A percentile compares a stretch with the other conserved stretches of the same genome.
These are phyloP conservation scores for Saturnispora silvae DNA, from an alignment of 805 yeast species.

Conservation along the genomic window DNA sequence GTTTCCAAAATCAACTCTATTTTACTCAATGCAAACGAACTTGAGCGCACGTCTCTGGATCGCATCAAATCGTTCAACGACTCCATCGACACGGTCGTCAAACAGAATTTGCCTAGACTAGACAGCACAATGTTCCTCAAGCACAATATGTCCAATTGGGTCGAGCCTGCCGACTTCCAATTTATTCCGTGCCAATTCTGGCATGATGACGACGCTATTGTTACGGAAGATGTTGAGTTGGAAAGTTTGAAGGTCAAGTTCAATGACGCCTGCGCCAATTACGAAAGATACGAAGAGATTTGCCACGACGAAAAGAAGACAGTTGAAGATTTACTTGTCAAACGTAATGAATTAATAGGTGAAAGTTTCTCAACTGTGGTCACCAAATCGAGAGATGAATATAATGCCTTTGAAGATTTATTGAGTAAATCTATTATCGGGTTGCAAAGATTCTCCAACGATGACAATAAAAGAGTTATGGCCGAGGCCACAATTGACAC, in stretches of 20 bases:
- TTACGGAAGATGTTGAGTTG: slow-evolving; percentile 47
- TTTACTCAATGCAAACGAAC: slow-evolving; percentile 46
- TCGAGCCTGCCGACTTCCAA: slow-evolving; percentile 75
- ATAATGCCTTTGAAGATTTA: slow-evolving; percentile 37
- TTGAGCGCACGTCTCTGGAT: slow-evolving; percentile 44
- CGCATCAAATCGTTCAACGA: slow-evolving; percentile 36
- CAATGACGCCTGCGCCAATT: slow-evolving; percentile 30
- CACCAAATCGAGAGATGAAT: slow-evolving; percentile 28
- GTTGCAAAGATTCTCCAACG: slow-evolving; percentile 53
- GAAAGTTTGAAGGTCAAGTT: slow-evolving; percentile 44
- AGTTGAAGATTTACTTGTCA: slow-evolving; percentile 31
- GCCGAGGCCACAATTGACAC: slow-evolving; percentile 86
- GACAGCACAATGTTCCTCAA: slow-evolving; percentile 89
- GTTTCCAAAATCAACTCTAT: slow-evolving; percentile 62
- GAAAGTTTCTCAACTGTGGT: slow-evolving; percentile 29
- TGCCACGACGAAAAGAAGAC: slow-evolving; percentile 41
- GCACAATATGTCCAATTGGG: slow-evolving; percentile 71
- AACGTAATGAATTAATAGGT: slow-evolving; percentile 27
- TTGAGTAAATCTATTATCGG: slow-evolving; percentile 41
- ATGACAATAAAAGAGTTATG: slow-evolving; percentile 63
- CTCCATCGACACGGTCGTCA: slow-evolving; percentile 43
- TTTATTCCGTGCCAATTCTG: slow-evolving; percentile 86
- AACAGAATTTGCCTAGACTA: slow-evolving; percentile 58
- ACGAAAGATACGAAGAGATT: slow-evolving; percentile 30
- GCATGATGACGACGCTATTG: slow-evolving; percentile 87